Evolutionary conservation across 441 rosid genomes (phyloP).

Genomic region (Mallotus repandus): DNA sequence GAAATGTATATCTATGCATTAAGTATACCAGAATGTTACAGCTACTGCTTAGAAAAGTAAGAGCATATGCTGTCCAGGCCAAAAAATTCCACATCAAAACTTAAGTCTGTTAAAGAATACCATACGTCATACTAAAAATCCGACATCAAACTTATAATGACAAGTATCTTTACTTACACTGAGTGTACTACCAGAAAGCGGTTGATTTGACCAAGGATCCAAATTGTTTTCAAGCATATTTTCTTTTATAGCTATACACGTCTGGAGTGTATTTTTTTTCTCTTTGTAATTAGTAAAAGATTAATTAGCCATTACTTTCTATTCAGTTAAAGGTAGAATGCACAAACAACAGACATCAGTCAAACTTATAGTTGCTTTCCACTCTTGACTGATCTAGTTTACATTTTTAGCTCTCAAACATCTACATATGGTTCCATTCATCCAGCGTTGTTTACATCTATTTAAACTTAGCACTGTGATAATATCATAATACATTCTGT

Average conservation of each 20-base stretch:
- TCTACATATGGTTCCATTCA: background rate
- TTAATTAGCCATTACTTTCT: background rate
- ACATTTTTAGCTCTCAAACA: background rate
- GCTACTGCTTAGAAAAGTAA: background rate
- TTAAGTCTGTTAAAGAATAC: background rate
- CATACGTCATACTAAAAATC: background rate
- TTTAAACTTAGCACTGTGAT: background rate
- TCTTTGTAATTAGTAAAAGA: too few relatives aligned
- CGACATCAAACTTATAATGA: background rate
- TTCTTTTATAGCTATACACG: too few relatives aligned
- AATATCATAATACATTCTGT: background rate
- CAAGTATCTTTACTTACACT: background rate
- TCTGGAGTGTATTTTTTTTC: too few relatives aligned
- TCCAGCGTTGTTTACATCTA: background rate
- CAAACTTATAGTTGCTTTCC: background rate
- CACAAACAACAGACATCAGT: background rate
- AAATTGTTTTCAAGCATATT: too few relatives aligned
- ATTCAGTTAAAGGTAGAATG: background rate
- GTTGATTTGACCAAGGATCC: too few relatives aligned
- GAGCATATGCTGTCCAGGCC: slow-evolving; percentile 2
- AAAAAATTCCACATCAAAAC: background rate
- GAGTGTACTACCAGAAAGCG: too few relatives aligned
- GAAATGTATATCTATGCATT: slow-evolving; percentile 16
- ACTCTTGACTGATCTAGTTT: background rate
- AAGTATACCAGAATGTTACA: slow-evolving; percentile 5